Evolutionary conservation across 805 yeast genomes (phyloP).

Genomic region (Schizosaccharomyces osmophilus): DNA sequence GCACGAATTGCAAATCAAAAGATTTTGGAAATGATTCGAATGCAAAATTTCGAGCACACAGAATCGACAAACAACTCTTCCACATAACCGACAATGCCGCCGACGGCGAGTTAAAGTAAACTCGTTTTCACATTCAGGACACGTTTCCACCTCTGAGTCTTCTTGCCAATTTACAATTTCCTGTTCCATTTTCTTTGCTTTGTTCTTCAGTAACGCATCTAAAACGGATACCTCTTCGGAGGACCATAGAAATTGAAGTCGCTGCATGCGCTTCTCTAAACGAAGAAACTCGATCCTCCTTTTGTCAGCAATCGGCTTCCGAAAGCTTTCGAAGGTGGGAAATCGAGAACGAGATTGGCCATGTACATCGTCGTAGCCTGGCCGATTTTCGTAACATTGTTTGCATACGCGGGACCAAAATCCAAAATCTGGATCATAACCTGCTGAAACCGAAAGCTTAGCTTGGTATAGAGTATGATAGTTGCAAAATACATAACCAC

Average conservation of each 20-base stretch:
- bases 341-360: slow-evolving; percentile 4
- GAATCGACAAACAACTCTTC: slow-evolving; percentile 37
- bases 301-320: slow-evolving; percentile 5
- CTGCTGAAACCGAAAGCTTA: slow-evolving; percentile 24
- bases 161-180: slow-evolving; percentile 42
- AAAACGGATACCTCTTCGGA: slow-evolving; percentile 9
- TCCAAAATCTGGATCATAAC: slow-evolving; percentile 26
- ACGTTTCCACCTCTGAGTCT: slow-evolving; percentile 22
- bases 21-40: neutral
- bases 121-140: slow-evolving; percentile 35
- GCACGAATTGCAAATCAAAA: neutral
- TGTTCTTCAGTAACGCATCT: slow-evolving; percentile 12
- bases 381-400: slow-evolving; percentile 30
- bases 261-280: slow-evolving; percentile 5
- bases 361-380: slow-evolving; percentile 40
- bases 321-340: neutral
- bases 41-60: neutral
- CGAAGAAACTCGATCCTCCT: slow-evolving; percentile 11
- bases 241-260: slow-evolving; percentile 3
- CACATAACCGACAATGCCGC: slow-evolving; percentile 86
- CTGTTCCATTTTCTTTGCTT: slow-evolving; percentile 19
- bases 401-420: slow-evolving; percentile 51
- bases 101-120: slow-evolving; percentile 41
- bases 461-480: slow-evolving; percentile 33
- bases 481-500: slow-evolving; percentile 50